A percentile compares a stretch with the other conserved stretches of the same genome.
Conservation (phyloP, 176 grass and related monocot genomes). For the Eremochloa ophiuroides region DNA sequence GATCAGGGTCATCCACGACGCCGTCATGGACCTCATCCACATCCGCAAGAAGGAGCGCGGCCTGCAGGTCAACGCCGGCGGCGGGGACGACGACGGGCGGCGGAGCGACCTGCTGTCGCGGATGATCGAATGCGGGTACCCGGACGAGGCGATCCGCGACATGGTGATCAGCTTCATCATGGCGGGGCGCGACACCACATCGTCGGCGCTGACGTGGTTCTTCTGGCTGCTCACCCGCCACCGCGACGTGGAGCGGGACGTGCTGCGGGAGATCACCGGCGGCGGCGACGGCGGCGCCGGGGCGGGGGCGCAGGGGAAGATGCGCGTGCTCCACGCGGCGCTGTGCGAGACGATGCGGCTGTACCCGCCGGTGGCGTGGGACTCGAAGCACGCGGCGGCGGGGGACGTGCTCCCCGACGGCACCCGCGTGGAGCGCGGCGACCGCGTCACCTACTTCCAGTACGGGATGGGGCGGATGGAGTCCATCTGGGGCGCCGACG, state of each 20-base stretch:
- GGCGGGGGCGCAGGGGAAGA: conserved; percentile 26
- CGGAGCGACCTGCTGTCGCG: conserved; percentile 73
- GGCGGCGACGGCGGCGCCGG: not conserved
- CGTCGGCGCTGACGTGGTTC: conserved; percentile 90
- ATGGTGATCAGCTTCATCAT: conserved; percentile 97
- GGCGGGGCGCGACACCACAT: conserved; percentile 82
- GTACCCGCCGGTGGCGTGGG: conserved; percentile 91
- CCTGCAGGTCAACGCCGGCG: conserved; percentile 10
- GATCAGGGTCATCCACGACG: conserved; percentile 49
- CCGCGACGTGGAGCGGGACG: conserved; percentile 43
- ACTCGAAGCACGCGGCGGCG: conserved; percentile 71
- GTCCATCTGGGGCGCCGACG: conserved; percentile 66
- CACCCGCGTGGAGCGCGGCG: conserved; percentile 46
- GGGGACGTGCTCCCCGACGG: conserved; percentile 80
- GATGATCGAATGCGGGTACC: conserved; percentile 63
- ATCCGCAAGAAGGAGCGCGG: conserved; percentile 45
- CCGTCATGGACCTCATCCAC: conserved; percentile 53
- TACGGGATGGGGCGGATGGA: conserved; percentile 96
- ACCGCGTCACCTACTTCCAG: conserved; percentile 86
- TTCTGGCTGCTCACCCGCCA: conserved; percentile 81
- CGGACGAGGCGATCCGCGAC: conserved; percentile 72
- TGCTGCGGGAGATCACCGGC: conserved; percentile 28
- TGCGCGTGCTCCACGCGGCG: conserved; percentile 77
- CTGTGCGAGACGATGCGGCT: conserved; percentile 87
- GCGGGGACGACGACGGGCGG: not conserved